Base-by-base conservation (phyloP, 768 basidiomycete species). In the Podaxis carcinomalis region DNA sequence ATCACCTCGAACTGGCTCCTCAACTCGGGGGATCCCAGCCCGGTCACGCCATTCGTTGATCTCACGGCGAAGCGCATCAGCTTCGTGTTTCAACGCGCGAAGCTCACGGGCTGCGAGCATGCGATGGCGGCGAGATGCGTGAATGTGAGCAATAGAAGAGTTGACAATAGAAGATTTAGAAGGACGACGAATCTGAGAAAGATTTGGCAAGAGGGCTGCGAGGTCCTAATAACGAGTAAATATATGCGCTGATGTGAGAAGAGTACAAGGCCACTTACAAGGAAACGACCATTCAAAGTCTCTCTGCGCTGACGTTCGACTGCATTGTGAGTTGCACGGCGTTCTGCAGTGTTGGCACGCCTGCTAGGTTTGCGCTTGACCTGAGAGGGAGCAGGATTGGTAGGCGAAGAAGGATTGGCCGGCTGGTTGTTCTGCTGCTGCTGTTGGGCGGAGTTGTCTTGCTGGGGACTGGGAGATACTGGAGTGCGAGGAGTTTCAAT, bases 121-220 rank as follows among this genome's bases (percentile, higher is more conserved):
- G 52, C 92, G 87, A 69, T 93, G 90, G 46, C 92, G 83, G 52
- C 92, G 86, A 42, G 91, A 89, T 21, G 89, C 83, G 68, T 90
- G 88, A 63, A 95, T 86, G 69, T 93, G 90, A 1, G 93, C 87
- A 72, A 98, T 97, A 49, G 90, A 92, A 36, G 91, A 93, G 74
- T 97, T 97, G 74, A 99, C 95, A 73, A 98, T 98, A 63, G 92
- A 90, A 3, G 92, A 92, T 76, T 99, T 99, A 71, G 92, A 94
- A 0, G 97, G 97, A 32, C 96, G 87, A 64, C 95, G 89, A 73
- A 94, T 90, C 69, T 92, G 85, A 10, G 90, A 90, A 59, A 97
- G 86, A 70, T 95, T 92, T 53, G 96, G 93, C 19, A 98, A 86
- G 40, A 97, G 83, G 5, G 88, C 86, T 62, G 96, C 96, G 52